Conservation (phyloP, 139 green algal species). For the Ostreobium quekettii region DNA sequence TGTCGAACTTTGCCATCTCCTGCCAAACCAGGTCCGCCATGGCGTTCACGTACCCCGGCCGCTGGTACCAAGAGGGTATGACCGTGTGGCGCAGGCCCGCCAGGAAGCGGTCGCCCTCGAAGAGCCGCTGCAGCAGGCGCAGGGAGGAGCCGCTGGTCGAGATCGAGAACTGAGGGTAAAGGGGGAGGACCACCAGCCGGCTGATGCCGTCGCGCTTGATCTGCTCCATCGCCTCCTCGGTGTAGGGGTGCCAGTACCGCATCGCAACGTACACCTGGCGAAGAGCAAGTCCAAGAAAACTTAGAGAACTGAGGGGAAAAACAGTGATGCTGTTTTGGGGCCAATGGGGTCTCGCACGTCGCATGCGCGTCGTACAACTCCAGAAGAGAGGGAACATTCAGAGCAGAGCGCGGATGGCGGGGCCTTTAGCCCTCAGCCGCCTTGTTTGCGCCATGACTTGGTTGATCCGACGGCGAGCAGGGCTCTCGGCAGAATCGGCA, state of each 20-base stretch:
- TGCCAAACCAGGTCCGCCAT: constrained; percentile 89
- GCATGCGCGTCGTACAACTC: too few species aligned
- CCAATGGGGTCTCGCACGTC: too few species aligned
- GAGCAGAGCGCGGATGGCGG: too few species aligned
- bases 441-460: too few species aligned
- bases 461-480: too few species aligned
- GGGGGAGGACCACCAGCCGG: constrained; percentile 74
- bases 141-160: constrained; percentile 84
- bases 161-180: constrained; percentile 97
- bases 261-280: constrained; percentile 95
- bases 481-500: too few species aligned
- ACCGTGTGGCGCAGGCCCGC: constrained; percentile 72
- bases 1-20: constrained; percentile 57
- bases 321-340: too few species aligned
- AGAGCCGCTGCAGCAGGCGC: constrained; percentile 79
- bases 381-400: too few species aligned
- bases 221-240: constrained; percentile 82
- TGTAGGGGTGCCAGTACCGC: constrained; percentile 99
- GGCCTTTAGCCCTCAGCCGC: too few species aligned
- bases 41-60: constrained; percentile 82
- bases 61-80: constrained; percentile 70
- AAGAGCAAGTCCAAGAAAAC: too few species aligned
- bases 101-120: constrained; percentile 48
- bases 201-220: constrained; percentile 83
- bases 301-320: too few species aligned